Conservation (phyloP, 257 asterid genomes). For the Scutellaria barbata region DNA sequence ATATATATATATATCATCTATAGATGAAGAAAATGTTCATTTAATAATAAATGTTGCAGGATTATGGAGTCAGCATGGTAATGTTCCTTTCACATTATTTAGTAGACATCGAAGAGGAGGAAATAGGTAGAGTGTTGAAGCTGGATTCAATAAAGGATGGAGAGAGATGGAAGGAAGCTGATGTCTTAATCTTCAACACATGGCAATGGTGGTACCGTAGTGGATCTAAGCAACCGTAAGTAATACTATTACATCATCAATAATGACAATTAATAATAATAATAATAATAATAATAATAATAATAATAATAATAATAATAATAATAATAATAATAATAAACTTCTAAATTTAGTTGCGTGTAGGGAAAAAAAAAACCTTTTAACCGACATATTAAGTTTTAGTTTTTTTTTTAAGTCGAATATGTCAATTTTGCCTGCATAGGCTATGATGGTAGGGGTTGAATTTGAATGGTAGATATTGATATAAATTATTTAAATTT, state of each 20-base stretch:
- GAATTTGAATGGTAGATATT: too few species aligned
- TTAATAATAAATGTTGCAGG: conserved; percentile 39
- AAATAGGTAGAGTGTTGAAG: conserved; percentile 53
- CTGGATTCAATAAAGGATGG: conserved; percentile 54
- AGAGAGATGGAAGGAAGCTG: conserved; percentile 54
- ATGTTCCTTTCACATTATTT: conserved; percentile 50
- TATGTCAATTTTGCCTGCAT: too few species aligned
- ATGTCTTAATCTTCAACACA: conserved; percentile 64
- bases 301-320: background rate
- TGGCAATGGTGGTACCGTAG: conserved; percentile 80
- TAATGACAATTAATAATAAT: background rate
- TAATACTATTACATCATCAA: background rate
- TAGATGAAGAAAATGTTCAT: background rate
- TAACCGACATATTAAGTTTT: too few species aligned
- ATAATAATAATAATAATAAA: too few species aligned
- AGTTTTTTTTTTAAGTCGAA: too few species aligned
- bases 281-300: background rate
- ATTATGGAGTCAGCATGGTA: conserved; percentile 45
- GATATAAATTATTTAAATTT: too few species aligned
- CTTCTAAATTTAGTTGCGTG: too few species aligned
- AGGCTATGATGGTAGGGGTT: too few species aligned
- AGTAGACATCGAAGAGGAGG: conserved; percentile 49
- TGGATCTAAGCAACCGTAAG: conserved; percentile 64
- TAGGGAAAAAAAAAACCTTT: too few species aligned
- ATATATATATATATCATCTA: too few species aligned